Conservation (phyloP, 148 eudicot genomes). For the Suaeda aralocaspica region DNA sequence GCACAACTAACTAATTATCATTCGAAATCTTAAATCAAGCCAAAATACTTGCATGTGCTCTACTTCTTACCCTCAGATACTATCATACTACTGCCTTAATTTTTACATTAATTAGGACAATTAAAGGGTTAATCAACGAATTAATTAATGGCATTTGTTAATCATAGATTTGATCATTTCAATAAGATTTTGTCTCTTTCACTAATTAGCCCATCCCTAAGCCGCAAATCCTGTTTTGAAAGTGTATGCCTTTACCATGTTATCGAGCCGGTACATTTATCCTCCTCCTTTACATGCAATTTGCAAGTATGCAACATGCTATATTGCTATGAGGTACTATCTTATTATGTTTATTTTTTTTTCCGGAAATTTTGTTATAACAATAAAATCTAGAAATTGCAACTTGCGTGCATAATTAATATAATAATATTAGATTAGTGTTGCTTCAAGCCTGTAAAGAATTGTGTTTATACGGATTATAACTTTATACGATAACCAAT, state of each 20-base stretch:
- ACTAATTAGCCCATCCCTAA: neutral
- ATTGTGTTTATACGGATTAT: too few relatives aligned
- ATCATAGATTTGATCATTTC: neutral
- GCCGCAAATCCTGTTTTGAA: neutral
- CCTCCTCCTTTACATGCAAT: too few relatives aligned
- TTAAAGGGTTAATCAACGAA: neutral
- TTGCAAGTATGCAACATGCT: too few relatives aligned
- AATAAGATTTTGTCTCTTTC: slow-evolving; percentile 3
- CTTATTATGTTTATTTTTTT: too few relatives aligned
- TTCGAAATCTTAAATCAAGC: neutral
- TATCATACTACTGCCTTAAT: neutral
- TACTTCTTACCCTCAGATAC: neutral
- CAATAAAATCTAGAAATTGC: too few relatives aligned
- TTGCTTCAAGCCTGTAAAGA: too few relatives aligned
- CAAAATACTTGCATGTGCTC: slow-evolving; percentile 9
- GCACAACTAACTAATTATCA: neutral
- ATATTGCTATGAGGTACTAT: too few relatives aligned
- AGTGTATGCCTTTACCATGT: neutral
- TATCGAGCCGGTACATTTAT: too few relatives aligned
- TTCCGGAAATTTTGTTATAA: too few relatives aligned
- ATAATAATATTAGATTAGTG: too few relatives aligned
- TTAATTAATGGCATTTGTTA: neutral
- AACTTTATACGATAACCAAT: too few relatives aligned
- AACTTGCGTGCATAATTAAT: too few relatives aligned
- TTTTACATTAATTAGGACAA: neutral